These are phyloP conservation scores for Talaromyces amestolkiae DNA, from an alignment of 2,329 filamentous ascomycete genomes.

Conservation along the genomic window DNA sequence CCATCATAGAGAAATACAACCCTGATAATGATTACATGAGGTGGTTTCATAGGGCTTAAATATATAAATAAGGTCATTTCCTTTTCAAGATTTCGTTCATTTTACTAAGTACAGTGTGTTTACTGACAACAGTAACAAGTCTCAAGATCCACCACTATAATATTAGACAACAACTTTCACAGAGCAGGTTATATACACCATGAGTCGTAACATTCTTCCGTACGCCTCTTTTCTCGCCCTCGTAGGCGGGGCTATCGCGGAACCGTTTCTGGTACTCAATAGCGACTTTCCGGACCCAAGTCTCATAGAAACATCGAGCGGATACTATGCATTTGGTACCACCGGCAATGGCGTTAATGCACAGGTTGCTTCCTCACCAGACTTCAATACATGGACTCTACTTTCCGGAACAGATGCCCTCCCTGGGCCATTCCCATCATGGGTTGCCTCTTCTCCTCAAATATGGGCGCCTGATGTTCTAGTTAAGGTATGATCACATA, in stretches of 20 bases:
- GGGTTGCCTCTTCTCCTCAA: conserved; percentile 48
- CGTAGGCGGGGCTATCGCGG: conserved; percentile 16
- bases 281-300: conserved; percentile 57
- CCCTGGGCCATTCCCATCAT: conserved; percentile 46
- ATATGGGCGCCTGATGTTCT: conserved; percentile 61
- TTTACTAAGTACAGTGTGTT: too few relatives aligned
- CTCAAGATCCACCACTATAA: not conserved
- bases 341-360: conserved; percentile 49
- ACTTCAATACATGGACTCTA: conserved; percentile 48
- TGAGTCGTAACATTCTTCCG: not conserved
- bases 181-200: not conserved
- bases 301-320: conserved; percentile 48
- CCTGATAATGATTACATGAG: not conserved
- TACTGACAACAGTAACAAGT: not conserved
- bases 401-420: conserved; percentile 52
- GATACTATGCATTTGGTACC: conserved; percentile 58
- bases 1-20: not conserved
- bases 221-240: not conserved
- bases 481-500: conserved; percentile 33
- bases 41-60: too few relatives aligned
- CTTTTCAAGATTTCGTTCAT: not conserved
- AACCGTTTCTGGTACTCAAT: conserved; percentile 28
- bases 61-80: not conserved
- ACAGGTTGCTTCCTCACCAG: conserved; percentile 51
- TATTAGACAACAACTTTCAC: not conserved